Conservation (phyloP, 2,329 filamentous ascomycete genomes). For the Arthrobotrys sinensis region DNA sequence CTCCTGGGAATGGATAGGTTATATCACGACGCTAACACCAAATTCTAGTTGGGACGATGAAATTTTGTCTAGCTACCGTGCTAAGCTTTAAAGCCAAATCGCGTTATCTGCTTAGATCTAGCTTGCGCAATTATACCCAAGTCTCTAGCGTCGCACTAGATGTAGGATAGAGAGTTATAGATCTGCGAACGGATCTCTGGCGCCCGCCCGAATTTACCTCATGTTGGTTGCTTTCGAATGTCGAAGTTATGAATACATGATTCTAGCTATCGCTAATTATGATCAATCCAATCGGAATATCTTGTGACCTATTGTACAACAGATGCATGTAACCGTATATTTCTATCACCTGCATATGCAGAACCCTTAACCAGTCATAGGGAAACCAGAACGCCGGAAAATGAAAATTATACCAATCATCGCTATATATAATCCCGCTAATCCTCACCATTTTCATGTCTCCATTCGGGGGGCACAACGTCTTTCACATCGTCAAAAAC, state of each 20-base stretch:
- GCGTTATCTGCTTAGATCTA: neutral
- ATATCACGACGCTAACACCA: neutral
- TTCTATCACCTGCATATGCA: slow-evolving; percentile 13
- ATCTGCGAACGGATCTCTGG: neutral
- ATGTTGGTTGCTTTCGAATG: neutral
- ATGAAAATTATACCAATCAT: neutral
- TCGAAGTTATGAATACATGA: neutral
- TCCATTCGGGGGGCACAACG: slow-evolving; percentile 45
- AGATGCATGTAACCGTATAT: slow-evolving; percentile 15
- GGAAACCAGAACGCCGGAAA: slow-evolving; percentile 1
- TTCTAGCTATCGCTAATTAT: neutral
- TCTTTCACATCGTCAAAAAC: slow-evolving; percentile 52
- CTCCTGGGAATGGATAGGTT: neutral
- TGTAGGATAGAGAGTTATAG: slow-evolving; percentile 6
- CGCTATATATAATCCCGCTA: neutral
- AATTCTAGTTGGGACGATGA: slow-evolving; percentile 38
- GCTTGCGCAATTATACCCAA: slow-evolving; percentile 4
- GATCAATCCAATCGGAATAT: slow-evolving; percentile 25
- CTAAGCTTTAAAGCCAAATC: neutral
- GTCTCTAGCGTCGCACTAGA: neutral
- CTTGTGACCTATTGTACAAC: slow-evolving; percentile 9
- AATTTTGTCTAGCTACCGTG: slow-evolving; percentile 15
- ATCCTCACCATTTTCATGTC: slow-evolving; percentile 53
- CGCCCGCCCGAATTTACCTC: neutral
- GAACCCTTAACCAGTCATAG: slow-evolving; percentile 3